Base-by-base conservation (phyloP, 1,284 basidiomycete genomes). In the Ceratobasidium theobromae region DNA sequence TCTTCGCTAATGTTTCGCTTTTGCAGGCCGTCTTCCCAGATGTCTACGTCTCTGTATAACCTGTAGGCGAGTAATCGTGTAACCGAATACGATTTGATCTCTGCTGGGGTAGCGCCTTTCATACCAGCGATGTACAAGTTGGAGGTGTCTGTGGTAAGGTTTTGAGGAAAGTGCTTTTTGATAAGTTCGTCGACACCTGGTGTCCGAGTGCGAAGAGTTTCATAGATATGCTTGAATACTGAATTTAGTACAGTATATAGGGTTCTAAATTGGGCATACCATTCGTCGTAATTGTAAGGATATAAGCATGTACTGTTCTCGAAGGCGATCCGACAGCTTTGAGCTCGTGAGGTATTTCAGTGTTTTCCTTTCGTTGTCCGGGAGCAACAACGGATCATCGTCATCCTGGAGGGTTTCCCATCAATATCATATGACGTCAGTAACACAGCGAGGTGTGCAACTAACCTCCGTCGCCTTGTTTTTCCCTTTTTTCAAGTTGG, bases 221-320 rank as follows among this genome's bases (percentile, higher is more conserved):
- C 57, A n/a, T 60, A 60, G 27, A 60, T 46, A 30, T 60, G 57
- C 57, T 60, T 21, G 21, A 18, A 48, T 9, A 33, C 21, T n/a
- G n/a, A n/a, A n/a, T n/a, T n/a, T n/a, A n/a, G n/a, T n/a, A n/a
- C n/a, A n/a, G n/a, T n/a, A n/a, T n/a, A n/a, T n/a, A n/a, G n/a
- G n/a, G n/a, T n/a, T n/a, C n/a, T n/a, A 18, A 49, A 33, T 9
- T 8, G n/a, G 21, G 35, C 57, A 2, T 35, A 60, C 57, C 16
- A 48, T 49, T n/a, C 28, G 41, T 14, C 57, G 21, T 1, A 46
- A 33, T 18, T 60, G 43, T 11, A 32, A n/a, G 4, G 57, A 48
- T 33, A 60, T 21, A n/a, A 60, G 21, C 45, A 48, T 35, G 45
- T 60, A 60, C 12, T 18, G 25, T 11, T 33, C 16, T 14, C 57